These are phyloP conservation scores for Salix viminalis DNA, from an alignment of 345 rosid species.

Conservation along the genomic window DNA sequence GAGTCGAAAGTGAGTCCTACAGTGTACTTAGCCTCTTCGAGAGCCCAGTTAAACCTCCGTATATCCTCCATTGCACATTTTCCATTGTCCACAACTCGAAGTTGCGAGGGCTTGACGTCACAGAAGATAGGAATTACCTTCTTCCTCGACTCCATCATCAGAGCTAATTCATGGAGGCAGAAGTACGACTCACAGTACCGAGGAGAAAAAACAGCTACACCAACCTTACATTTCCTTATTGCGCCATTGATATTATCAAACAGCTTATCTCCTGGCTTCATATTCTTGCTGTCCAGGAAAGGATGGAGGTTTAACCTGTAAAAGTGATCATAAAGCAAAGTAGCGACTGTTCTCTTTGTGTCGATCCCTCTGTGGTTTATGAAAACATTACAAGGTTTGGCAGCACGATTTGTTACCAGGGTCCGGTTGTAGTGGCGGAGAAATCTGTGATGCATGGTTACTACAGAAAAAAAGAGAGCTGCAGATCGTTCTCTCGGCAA, in stretches of 20 bases:
- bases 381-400: conserved; percentile 49
- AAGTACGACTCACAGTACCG: conserved; percentile 54
- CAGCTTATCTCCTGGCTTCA: conserved; percentile 73
- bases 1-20: conserved; percentile 69
- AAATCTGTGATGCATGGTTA: conserved; percentile 23
- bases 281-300: conserved; percentile 67
- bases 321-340: conserved; percentile 60
- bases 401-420: conserved; percentile 10
- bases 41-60: conserved; percentile 48
- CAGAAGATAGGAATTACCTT: conserved; percentile 70
- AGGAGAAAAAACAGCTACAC: conserved; percentile 61
- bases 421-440: conserved; percentile 5
- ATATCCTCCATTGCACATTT: conserved; percentile 36
- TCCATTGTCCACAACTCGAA: conserved; percentile 33
- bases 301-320: conserved; percentile 35
- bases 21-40: conserved; percentile 62
- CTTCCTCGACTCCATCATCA: conserved; percentile 58
- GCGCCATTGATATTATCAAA: conserved; percentile 54
- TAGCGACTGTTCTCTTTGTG: conserved; percentile 53
- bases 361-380: conserved; percentile 68
- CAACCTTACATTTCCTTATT: conserved; percentile 46
- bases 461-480: background rate
- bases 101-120: conserved; percentile 69
- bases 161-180: conserved; percentile 69
- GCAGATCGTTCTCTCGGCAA: background rate